Percentiles rank a stretch among this genome's conserved stretches.
phyloP scores from a whole-genome alignment of 345 rosid genomes.

The Rhizophora apiculata region DNA sequence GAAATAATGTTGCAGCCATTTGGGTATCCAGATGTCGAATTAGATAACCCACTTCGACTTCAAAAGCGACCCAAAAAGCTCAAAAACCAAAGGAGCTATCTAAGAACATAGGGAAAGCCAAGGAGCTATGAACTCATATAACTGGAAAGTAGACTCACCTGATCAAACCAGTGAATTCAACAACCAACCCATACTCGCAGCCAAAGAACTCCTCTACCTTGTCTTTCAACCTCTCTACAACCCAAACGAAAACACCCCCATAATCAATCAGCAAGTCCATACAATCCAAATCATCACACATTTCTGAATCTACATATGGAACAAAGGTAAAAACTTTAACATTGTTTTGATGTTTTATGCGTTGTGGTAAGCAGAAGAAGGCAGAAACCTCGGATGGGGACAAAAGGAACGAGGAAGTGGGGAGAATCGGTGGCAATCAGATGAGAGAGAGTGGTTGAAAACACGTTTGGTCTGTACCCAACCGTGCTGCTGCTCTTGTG shows the following conservation, averaged over 20 bases:
- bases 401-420: constrained; percentile 70
- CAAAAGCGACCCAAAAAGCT: no score
- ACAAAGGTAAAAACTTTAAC: neutral
- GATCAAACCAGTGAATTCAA: constrained; percentile 86
- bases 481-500: constrained; percentile 75
- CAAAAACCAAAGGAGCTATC: no score
- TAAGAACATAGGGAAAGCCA: neutral
- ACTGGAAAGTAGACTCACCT: constrained; percentile 38
- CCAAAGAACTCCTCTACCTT: constrained; percentile 73
- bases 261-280: neutral
- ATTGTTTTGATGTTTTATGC: no score
- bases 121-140: neutral
- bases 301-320: neutral
- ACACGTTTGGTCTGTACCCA: constrained; percentile 85
- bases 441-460: constrained; percentile 92
- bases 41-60: no score
- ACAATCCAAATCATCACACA: neutral
- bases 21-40: no score
- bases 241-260: constrained; percentile 8
- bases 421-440: constrained; percentile 74
- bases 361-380: neutral
- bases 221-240: constrained; percentile 71
- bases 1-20: no score
- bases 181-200: constrained; percentile 70
- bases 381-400: constrained; percentile 60